Percentiles rank a stretch among this genome's conserved stretches.
phyloP scores from a whole-genome alignment of 768 basidiomycete genomes.

The Trametes cinnabarina region DNA sequence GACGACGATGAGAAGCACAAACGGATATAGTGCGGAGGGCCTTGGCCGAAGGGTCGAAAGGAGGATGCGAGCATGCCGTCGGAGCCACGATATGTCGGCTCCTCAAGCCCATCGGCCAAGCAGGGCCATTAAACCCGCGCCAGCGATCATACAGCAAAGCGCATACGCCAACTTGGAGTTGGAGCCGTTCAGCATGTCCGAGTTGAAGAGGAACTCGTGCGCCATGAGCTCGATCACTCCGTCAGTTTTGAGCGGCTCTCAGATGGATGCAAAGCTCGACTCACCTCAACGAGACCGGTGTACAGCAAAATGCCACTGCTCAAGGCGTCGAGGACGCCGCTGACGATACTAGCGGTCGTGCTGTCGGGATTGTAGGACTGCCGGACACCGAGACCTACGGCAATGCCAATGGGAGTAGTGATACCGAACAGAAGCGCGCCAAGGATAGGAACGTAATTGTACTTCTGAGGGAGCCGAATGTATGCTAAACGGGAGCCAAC shows the following conservation, averaged over 20 bases:
- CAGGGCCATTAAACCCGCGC: conserved; percentile 87
- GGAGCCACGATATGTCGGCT: neutral
- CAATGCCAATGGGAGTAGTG: conserved; percentile 83
- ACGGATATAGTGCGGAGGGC: neutral
- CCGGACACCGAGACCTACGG: conserved; percentile 74
- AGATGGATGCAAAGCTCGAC: conserved; percentile 5
- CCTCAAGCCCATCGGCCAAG: conserved; percentile 84
- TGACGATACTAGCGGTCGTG: conserved; percentile 74
- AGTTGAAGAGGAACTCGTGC: conserved; percentile 92
- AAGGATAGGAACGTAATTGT: conserved; percentile 53
- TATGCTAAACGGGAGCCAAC: conserved; percentile 86
- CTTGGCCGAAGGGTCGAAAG: neutral
- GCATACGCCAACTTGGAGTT: conserved; percentile 69
- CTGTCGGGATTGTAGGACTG: conserved; percentile 79
- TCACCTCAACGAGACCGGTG: conserved; percentile 81
- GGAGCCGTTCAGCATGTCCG: conserved; percentile 74
- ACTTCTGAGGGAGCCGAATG: conserved; percentile 57
- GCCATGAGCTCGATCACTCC: conserved; percentile 66
- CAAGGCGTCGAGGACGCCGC: conserved; percentile 80
- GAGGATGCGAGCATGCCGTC: neutral
- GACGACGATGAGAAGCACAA: neutral
- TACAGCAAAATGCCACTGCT: conserved; percentile 88
- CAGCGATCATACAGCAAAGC: conserved; percentile 73
- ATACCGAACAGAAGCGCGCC: conserved; percentile 69
- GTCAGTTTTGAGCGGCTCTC: neutral